Base-by-base conservation (phyloP, 2,329 filamentous ascomycete species). In the Ambrosiella beaveri region DNA sequence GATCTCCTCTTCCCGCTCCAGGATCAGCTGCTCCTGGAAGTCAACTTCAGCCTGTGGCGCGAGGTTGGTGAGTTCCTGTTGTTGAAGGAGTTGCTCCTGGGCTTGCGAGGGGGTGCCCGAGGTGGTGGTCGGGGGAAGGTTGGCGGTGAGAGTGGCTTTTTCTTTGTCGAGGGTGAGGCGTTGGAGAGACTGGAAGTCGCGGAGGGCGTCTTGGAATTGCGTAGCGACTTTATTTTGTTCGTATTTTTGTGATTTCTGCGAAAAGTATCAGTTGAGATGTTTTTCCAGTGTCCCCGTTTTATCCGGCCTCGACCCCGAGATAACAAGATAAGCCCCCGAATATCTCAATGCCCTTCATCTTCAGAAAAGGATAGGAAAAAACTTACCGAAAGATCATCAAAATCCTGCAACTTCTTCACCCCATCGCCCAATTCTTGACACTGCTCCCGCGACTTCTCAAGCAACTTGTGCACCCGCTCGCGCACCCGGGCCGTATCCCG, bases 1-100 rank as follows among this genome's bases (percentile, higher is more conserved):
- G 64, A 98, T 98, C 73, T 98, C 93, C 59, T 88, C 83, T 70
- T 98, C 93, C 57, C 94, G 89, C 75, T 98, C 91, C 61, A 94
- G 84, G 67, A 98, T 98, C 60, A 98, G 75, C 13, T 86, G 84
- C 64, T 98, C 93, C 68, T 98, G 93, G 73, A 96, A 98, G 68
- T 98, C 91, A 49, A 98, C 93, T 67, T 98, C 94, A 64, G 88
- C 85, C 69, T 98, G 93, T 36, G 88, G 80, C 1, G 90, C 93
- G 7, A 97, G 77, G 58, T 88, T 86, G 11, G 86, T 75, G 64
- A 90, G 80, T 64, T 93, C 83, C 65, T 91, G 80, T 64, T 85
- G 78, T 66, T 86, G 82, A 62, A 81, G 76, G 51, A 81, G 76
- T 59, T 75, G 73, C 62, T 60, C 49, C 44, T 60, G 59, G 36